Percentiles rank a stretch among this genome's conserved stretches.
phyloP scores from a whole-genome alignment of 768 basidiomycete genomes.

The Trichaptum fuscoviolaceum region DNA sequence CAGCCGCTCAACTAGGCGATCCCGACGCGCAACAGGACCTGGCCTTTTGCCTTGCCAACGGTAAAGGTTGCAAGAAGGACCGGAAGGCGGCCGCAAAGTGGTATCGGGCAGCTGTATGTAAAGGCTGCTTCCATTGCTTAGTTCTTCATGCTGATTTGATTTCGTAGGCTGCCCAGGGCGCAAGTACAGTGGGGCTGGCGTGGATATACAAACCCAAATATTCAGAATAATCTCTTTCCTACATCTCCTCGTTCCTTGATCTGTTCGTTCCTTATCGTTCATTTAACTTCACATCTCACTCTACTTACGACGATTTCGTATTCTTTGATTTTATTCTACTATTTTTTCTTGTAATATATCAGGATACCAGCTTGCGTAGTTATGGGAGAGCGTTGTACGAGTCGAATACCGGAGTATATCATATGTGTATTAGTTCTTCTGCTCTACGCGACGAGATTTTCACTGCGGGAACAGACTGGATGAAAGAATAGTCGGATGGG shows the following conservation, averaged over 20 bases:
- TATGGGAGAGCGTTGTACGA: not conserved
- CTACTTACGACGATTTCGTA: not conserved
- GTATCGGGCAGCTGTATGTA: constrained; percentile 79
- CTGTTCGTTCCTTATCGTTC: not conserved
- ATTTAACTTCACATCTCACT: not conserved
- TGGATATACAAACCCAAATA: constrained; percentile 73
- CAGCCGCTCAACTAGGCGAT: constrained; percentile 82
- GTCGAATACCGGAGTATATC: not conserved
- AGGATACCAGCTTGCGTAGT: not conserved
- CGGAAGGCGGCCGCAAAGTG: constrained; percentile 82
- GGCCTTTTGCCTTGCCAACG: constrained; percentile 80
- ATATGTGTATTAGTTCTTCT: not conserved
- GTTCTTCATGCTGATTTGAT: constrained; percentile 8
- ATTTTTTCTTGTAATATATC: not conserved
- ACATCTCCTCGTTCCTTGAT: not conserved
- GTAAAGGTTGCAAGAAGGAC: constrained; percentile 86
- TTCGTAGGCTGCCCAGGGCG: constrained; percentile 57
- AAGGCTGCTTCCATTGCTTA: constrained; percentile 25
- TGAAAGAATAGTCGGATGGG: not conserved
- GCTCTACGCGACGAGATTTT: no score
- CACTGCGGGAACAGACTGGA: not conserved
- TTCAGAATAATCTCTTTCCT: not conserved
- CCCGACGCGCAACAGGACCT: constrained; percentile 83
- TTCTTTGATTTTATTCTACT: not conserved
- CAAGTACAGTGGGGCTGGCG: constrained; percentile 76